Evolutionary conservation across 164 flowering plant genomes (phyloP), one percentile per base, ranked within the genome.

Genomic region (Aristolochia contorta): DNA sequence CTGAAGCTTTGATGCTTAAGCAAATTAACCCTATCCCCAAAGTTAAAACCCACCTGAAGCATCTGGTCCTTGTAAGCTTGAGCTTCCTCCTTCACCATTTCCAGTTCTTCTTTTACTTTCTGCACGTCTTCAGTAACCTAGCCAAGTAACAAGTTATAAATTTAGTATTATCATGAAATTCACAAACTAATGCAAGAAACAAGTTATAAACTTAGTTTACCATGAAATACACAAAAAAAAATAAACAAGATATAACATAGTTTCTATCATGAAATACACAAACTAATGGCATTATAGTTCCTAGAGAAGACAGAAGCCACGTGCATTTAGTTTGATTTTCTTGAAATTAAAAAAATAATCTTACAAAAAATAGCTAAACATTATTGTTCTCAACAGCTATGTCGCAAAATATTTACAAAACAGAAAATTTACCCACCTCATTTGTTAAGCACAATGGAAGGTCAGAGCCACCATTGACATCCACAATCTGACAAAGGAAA

Each of bases 41-140:
- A 49, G 5, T 37, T 19, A 30, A 7, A 54, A 47, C 15, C 19
- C 18, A 91, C 97, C 97, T 91, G 92, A 51, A 82, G 75, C 99
- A 93, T 90, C 76, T 90, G 99, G 58, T 83, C 85, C 62, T 77
- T 84, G 72, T 74, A 79, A 66, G 81, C 79, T 68, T 81, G 72
- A 33, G 79, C 78, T 72, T 90, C 96, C 61, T 67, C 81, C 67
- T 67, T 86, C 55, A 88, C 52, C 59, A 71, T 85, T 67, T 76
- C 83, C 46, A 87, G 72, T 68, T 89, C 94, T 69, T 80, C 82
- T 64, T 72, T 83, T 12, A 76, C 73, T 23, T 49, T 61, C 21
- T 25, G 65, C 64, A 82, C 49, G 56, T 81, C 82, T 16, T 51
- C 43, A 16, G 61, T 47, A 65, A 45, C 74, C 87, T 85, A 30